A percentile compares a stretch with the other conserved stretches of the same genome.
Evolutionary conservation across 345 rosid species (phyloP).

Genomic region (Salix brachista): DNA sequence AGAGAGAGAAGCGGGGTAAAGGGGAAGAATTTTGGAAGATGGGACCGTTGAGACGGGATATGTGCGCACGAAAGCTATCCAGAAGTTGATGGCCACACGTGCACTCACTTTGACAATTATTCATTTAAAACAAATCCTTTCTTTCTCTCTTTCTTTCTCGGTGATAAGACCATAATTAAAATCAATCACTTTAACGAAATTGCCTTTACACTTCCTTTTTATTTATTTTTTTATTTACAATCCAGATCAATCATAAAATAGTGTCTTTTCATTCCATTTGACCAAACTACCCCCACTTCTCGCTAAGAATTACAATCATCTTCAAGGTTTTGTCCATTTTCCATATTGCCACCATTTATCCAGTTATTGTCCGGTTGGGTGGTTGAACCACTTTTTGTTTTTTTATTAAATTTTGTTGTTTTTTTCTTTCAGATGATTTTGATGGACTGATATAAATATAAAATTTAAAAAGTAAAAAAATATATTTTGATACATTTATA

Average conservation of each 20-base stretch:
- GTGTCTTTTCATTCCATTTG: not conserved
- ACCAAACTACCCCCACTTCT: not conserved
- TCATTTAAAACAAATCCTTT: not conserved
- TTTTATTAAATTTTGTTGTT: too few relatives aligned
- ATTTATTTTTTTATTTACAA: too few relatives aligned
- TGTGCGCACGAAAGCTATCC: not conserved
- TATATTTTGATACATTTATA: too few relatives aligned
- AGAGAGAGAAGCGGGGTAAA: constrained; percentile 8
- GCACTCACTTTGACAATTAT: not conserved
- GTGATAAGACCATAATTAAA: too few relatives aligned
- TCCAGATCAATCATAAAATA: too few relatives aligned
- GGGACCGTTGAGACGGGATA: not conserved
- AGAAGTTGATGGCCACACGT: constrained; percentile 8
- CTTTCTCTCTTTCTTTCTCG: not conserved
- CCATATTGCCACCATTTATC: too few relatives aligned
- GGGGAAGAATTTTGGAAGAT: constrained; percentile 6
- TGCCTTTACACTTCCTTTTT: not conserved
- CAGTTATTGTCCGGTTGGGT: too few relatives aligned
- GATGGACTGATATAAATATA: too few relatives aligned
- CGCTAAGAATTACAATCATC: not conserved
- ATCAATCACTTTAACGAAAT: not conserved
- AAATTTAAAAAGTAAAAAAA: too few relatives aligned
- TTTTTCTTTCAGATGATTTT: too few relatives aligned
- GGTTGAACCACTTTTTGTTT: too few relatives aligned
- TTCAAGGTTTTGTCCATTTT: too few relatives aligned